Evolutionary conservation across 2,329 filamentous ascomycete species (phyloP).

Genomic region (Fusarium verrucosum): DNA sequence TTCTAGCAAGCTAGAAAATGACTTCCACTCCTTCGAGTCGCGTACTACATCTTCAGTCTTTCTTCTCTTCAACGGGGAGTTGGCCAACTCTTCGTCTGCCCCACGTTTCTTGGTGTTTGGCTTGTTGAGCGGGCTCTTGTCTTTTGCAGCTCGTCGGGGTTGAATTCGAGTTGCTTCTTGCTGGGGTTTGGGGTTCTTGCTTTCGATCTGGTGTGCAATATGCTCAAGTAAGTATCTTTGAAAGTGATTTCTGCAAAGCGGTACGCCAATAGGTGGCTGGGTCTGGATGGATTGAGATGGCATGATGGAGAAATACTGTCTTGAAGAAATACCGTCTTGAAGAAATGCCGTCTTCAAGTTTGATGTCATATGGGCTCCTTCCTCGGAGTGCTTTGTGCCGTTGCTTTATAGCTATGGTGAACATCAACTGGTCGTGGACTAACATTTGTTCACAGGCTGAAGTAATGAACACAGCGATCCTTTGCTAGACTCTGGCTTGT

Average conservation of each 20-base stretch:
- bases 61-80: not conserved
- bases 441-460: not conserved
- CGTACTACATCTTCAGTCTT: not conserved
- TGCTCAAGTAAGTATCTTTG: not conserved
- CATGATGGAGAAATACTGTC: not conserved
- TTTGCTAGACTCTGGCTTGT: not conserved
- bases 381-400: not conserved
- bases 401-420: not conserved
- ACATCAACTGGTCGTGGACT: not conserved
- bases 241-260: constrained; percentile 20
- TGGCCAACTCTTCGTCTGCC: not conserved
- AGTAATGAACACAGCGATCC: not conserved
- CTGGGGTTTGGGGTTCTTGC: not conserved
- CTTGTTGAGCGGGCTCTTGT: not conserved
- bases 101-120: not conserved
- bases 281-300: not conserved
- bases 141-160: constrained; percentile 22
- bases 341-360: too few relatives aligned
- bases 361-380: too few relatives aligned
- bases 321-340: not conserved
- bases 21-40: not conserved
- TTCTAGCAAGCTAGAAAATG: not conserved
- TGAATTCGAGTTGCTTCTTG: constrained; percentile 3
- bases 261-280: not conserved
- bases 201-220: not conserved